phyloP scores from a whole-genome alignment of 768 basidiomycete species.

The Xerocomus brunneocitrinus region DNA sequence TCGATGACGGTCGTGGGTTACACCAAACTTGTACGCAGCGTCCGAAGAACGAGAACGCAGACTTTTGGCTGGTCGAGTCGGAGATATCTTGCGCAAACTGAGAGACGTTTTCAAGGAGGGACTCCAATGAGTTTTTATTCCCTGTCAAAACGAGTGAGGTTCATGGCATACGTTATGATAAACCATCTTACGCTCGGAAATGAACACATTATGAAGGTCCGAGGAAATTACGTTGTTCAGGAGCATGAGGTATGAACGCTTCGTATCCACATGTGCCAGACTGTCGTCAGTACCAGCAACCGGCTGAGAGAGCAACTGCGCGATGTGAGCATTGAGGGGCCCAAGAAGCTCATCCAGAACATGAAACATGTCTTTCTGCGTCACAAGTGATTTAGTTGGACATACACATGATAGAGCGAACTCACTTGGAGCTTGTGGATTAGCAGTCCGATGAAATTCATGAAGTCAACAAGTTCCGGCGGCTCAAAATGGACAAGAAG shows the following conservation, averaged over 20 bases:
- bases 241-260: conserved; percentile 82
- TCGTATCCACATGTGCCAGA: conserved; percentile 72
- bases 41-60: conserved; percentile 75
- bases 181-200: conserved; percentile 68
- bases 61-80: conserved; percentile 72
- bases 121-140: conserved; percentile 66
- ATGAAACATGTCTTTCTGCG: conserved; percentile 75
- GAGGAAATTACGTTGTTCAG: conserved; percentile 77
- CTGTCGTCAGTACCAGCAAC: conserved; percentile 85
- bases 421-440: conserved; percentile 86
- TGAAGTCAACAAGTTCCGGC: conserved; percentile 89
- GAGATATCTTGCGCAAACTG: conserved; percentile 68
- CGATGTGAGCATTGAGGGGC: conserved; percentile 81
- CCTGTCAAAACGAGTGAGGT: conserved; percentile 31
- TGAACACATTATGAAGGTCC: conserved; percentile 79
- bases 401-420: not conserved
- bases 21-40: conserved; percentile 68
- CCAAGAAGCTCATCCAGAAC: conserved; percentile 89
- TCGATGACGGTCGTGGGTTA: conserved; percentile 37
- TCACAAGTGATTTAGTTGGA: not conserved
- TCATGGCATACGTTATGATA: conserved; percentile 1
- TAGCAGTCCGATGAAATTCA: conserved; percentile 89
- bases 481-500: conserved; percentile 92
- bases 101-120: conserved; percentile 70
- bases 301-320: conserved; percentile 73